Percentiles rank a stretch among this genome's conserved stretches.
phyloP scores from a whole-genome alignment of 2,329 filamentous ascomycete genomes.

The Fulvia fulva region DNA sequence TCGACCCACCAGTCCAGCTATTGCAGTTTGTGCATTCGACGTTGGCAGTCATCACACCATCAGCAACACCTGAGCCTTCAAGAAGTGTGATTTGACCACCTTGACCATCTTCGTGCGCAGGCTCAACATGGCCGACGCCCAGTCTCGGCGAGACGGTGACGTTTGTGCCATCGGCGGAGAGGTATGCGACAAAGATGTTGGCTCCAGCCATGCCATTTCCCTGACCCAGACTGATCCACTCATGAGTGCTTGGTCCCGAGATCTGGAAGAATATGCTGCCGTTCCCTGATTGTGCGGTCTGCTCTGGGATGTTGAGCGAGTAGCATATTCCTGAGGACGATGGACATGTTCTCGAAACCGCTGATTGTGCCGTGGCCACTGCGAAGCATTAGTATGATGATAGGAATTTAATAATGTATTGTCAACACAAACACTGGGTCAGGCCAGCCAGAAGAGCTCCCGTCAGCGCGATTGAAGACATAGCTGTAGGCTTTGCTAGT shows the following conservation, averaged over 20 bases:
- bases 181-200: conserved; percentile 58
- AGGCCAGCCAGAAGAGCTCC: background rate
- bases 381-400: background rate
- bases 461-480: background rate
- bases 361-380: background rate
- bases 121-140: conserved; percentile 43
- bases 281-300: conserved; percentile 47
- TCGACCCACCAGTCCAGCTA: conserved; percentile 50
- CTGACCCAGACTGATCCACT: conserved; percentile 56
- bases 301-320: conserved; percentile 52
- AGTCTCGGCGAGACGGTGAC: conserved; percentile 55
- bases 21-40: conserved; percentile 53
- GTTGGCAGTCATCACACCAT: conserved; percentile 54
- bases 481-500: background rate
- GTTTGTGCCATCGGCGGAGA: conserved; percentile 49
- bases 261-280: conserved; percentile 59
- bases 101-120: conserved; percentile 37
- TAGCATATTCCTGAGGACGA: conserved; percentile 38
- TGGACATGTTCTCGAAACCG: conserved; percentile 18
- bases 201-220: conserved; percentile 53
- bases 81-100: conserved; percentile 46
- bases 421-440: background rate
- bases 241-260: conserved; percentile 48
- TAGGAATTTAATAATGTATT: background rate
- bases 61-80: conserved; percentile 50